Conservation (phyloP, 768 basidiomycete genomes). For the Lyophyllum shimeji region DNA sequence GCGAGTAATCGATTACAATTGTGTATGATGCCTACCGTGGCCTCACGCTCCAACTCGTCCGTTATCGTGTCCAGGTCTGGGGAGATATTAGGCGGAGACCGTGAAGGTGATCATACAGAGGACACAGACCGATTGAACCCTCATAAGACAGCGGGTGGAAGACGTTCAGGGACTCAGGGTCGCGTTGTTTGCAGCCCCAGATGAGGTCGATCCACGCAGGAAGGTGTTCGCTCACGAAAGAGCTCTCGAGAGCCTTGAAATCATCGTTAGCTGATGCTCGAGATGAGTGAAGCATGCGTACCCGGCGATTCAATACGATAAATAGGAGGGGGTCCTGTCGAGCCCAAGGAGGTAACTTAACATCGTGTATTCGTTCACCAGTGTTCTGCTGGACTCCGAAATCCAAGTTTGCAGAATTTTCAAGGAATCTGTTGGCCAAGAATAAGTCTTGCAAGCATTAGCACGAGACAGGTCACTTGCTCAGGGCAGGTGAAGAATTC, state of each 20-base stretch:
- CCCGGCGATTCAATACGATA: slow-evolving; percentile 72
- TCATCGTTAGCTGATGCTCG: background rate
- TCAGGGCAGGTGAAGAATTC: slow-evolving; percentile 87
- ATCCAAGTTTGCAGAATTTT: slow-evolving; percentile 77
- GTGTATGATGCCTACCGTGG: slow-evolving; percentile 93
- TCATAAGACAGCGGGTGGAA: slow-evolving; percentile 95
- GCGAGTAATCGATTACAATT: slow-evolving; percentile 55
- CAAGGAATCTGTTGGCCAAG: slow-evolving; percentile 62
- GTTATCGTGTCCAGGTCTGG: slow-evolving; percentile 83
- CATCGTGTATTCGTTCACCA: slow-evolving; percentile 82
- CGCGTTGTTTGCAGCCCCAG: slow-evolving; percentile 87
- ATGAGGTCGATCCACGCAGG: slow-evolving; percentile 93
- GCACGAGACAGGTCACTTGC: slow-evolving; percentile 35
- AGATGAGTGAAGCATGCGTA: slow-evolving; percentile 27
- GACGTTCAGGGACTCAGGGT: slow-evolving; percentile 73
- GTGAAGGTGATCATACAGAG: background rate
- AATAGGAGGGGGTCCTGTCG: slow-evolving; percentile 82
- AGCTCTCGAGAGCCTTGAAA: slow-evolving; percentile 82
- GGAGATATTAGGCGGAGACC: background rate
- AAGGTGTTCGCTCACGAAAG: slow-evolving; percentile 80
- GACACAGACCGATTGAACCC: slow-evolving; percentile 69
- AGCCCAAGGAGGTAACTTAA: slow-evolving; percentile 91
- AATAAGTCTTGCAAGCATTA: background rate
- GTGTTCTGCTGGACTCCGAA: slow-evolving; percentile 74
- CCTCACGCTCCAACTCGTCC: slow-evolving; percentile 86